Base-by-base conservation (phyloP, 331 rosid species). In the Acacia concinna region DNA sequence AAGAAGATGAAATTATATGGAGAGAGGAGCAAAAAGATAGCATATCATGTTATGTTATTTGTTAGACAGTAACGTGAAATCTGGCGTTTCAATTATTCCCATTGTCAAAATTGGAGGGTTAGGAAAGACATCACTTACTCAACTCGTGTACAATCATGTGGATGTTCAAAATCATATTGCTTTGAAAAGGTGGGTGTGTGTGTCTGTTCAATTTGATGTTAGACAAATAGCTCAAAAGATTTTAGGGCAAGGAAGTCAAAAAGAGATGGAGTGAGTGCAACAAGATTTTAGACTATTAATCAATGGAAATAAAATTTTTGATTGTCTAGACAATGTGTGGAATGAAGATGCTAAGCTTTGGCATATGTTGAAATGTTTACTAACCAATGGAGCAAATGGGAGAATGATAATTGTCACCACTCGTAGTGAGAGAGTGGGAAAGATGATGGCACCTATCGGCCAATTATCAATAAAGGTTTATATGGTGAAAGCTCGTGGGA, bases 111-210 rank as follows among this genome's bases (percentile, higher is more conserved):
- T 65, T 27, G 70, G 75, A 10, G 88, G 86, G 15, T 15, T 77
- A n/a, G 89, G 84, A 0, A 85, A 82, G 54, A 82, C 89, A 1
- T 2, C 74, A 5, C 43, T 85, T 4, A 75, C 71, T 8, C 54
- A 60, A 18, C 18, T 1, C 0, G 78, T 74, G 20, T 83, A 11
- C n/a, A 60, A 57, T 25, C 18, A 25, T 25, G 7, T 0, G 18
- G 17, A 0, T 12, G 65, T 57, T 11, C 18, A 57, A 27, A 1
- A 12, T 4, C 1, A 28, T 21, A 83, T 80, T 47, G 51, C 54
- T 0, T 1, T 9, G 11, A 63, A 25, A 43, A 32, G 70, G 9
- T 83, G 87, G 90, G 44, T 40, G 4, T 78, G 80, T 25, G 82
- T 78, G 6, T 75, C 80, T 0, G 75, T 81, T 0, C 2, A 0